A percentile compares a stretch with the other conserved stretches of the same genome.
Evolutionary conservation across 1,139 yeast genomes (phyloP).

Genomic region (Suhomyces maxii): DNA sequence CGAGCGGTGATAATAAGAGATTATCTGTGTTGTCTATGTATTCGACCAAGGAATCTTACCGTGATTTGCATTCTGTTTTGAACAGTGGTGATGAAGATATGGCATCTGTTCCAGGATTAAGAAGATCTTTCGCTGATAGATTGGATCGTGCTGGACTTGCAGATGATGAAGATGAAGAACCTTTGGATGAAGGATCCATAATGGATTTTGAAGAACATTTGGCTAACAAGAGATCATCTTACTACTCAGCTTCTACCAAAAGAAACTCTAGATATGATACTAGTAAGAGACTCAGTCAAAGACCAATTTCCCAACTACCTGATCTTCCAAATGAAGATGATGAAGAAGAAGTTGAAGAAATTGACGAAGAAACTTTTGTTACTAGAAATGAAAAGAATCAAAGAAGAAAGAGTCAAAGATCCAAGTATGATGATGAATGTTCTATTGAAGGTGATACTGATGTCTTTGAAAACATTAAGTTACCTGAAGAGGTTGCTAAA

Average conservation of each 20-base stretch:
- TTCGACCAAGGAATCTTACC: constrained; percentile 65
- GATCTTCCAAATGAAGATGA: constrained; percentile 27
- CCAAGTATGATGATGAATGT: constrained; percentile 19
- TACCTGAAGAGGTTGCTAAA: constrained; percentile 32
- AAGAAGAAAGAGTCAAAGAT: constrained; percentile 17
- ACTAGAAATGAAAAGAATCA: constrained; percentile 30
- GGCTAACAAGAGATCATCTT: constrained; percentile 41
- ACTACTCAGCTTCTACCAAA: constrained; percentile 26
- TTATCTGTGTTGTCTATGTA: constrained; percentile 68
- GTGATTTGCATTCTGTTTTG: constrained; percentile 58
- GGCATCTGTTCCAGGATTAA: constrained; percentile 29
- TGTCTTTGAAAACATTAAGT: constrained; percentile 46
- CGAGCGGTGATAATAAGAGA: constrained; percentile 58
- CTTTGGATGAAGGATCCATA: constrained; percentile 39
- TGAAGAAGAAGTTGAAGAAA: constrained; percentile 19
- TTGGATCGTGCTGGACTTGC: constrained; percentile 39
- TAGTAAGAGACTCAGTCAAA: constrained; percentile 20
- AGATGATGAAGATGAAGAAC: constrained; percentile 33
- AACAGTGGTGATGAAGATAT: constrained; percentile 34
- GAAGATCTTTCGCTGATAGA: constrained; percentile 48
- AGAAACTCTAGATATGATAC: constrained; percentile 24
- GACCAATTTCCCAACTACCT: constrained; percentile 38
- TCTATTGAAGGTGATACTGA: constrained; percentile 25
- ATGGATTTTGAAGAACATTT: constrained; percentile 47
- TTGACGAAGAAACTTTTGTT: constrained; percentile 36